A percentile compares a stretch with the other conserved stretches of the same genome.
Conservation (phyloP, 352 stramenopile species). For the Globisporangium uncinulatum region DNA sequence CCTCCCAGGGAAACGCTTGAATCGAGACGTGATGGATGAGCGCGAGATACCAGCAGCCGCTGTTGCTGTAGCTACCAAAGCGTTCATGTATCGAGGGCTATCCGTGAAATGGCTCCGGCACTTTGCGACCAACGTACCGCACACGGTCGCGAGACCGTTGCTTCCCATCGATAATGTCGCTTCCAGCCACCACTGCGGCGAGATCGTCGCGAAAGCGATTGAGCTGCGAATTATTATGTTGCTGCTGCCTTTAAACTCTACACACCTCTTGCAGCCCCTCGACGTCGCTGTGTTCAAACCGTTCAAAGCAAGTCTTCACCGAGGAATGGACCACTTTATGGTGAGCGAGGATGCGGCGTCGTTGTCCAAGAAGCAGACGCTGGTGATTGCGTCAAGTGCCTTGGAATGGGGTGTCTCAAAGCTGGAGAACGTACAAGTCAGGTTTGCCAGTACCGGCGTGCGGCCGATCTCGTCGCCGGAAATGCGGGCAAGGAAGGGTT, state of each 20-base stretch:
- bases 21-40: conserved; percentile 1
- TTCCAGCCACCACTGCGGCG: background rate
- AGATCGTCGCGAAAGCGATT: background rate
- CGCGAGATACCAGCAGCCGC: background rate
- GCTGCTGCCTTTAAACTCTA: conserved; percentile 3
- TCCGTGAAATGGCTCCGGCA: conserved; percentile 9
- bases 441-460: background rate
- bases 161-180: conserved; percentile 7
- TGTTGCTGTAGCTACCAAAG: background rate
- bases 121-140: background rate
- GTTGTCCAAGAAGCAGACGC: conserved; percentile 3
- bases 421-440: background rate
- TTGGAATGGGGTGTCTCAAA: background rate
- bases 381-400: background rate
- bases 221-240: conserved; percentile 5
- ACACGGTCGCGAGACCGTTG: background rate
- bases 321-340: background rate
- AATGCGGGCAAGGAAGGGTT: background rate
- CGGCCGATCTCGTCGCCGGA: conserved; percentile 1
- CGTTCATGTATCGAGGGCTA: conserved; percentile 4
- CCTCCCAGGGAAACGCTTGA: background rate
- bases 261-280: conserved; percentile 11
- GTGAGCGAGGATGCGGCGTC: background rate
- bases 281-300: conserved; percentile 12
- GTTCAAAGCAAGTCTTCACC: background rate